A percentile compares a stretch with the other conserved stretches of the same genome.
Conservation (phyloP, 2,329 filamentous ascomycete genomes). For the Chaetomium strumarium region DNA sequence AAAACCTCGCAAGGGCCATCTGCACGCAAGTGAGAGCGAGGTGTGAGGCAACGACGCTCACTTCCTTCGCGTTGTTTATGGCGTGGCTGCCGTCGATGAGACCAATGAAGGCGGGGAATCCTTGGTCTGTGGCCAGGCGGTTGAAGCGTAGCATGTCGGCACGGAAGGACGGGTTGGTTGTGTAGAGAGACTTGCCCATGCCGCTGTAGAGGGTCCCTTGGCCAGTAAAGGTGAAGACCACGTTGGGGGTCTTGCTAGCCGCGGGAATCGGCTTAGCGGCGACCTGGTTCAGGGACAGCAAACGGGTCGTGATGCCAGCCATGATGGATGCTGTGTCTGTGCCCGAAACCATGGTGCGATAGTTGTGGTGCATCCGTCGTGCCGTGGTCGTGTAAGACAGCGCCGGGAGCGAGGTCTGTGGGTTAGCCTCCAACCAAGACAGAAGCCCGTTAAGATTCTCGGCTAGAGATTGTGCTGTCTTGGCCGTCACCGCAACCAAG, state of each 20-base stretch:
- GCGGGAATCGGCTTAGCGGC: slow-evolving; percentile 29
- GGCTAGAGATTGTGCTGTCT: slow-evolving; percentile 49
- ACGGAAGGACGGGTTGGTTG: slow-evolving; percentile 41
- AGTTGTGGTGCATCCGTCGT: slow-evolving; percentile 54
- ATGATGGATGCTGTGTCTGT: no score
- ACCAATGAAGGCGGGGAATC: slow-evolving; percentile 51
- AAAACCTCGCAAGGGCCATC: slow-evolving; percentile 51
- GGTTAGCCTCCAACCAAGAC: slow-evolving; percentile 45
- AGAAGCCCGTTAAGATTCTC: slow-evolving; percentile 52
- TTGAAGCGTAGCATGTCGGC: slow-evolving; percentile 52
- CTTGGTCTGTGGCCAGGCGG: slow-evolving; percentile 43
- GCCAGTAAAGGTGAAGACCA: slow-evolving; percentile 50
- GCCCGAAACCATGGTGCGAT: no score
- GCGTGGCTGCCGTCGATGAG: slow-evolving; percentile 41
- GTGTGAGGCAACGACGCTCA: slow-evolving; percentile 48
- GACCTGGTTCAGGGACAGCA: slow-evolving; percentile 30
- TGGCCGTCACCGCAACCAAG: slow-evolving; percentile 52
- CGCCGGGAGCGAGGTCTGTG: slow-evolving; percentile 47
- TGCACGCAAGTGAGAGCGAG: slow-evolving; percentile 48
- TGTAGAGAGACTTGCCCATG: slow-evolving; percentile 46
- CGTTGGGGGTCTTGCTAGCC: slow-evolving; percentile 36
- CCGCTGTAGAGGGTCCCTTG: slow-evolving; percentile 50
- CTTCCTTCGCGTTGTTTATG: slow-evolving; percentile 41
- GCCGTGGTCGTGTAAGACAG: slow-evolving; percentile 66
- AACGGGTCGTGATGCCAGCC: slow-evolving; percentile 40